These are phyloP conservation scores for Theobroma grandiflorum DNA, from an alignment of 441 rosid species.

Conservation along the genomic window DNA sequence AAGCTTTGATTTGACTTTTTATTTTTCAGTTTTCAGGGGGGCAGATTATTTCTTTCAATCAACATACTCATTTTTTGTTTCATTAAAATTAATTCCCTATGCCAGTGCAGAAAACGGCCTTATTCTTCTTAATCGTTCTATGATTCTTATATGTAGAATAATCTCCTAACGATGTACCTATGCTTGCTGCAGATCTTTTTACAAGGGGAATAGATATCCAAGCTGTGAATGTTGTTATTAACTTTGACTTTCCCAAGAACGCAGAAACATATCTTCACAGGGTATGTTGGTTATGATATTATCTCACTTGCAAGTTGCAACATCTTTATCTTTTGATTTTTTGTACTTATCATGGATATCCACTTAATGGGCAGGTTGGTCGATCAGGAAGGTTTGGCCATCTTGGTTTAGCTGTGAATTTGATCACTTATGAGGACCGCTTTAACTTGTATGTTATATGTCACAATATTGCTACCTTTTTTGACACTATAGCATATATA, in stretches of 20 bases:
- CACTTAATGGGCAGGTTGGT: conserved; percentile 73
- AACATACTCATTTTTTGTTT: background rate
- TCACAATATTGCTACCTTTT: conserved; percentile 16
- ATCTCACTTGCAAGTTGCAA: conserved; percentile 18
- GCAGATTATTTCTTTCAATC: background rate
- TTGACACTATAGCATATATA: background rate
- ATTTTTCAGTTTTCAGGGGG: no score
- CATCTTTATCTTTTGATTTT: background rate
- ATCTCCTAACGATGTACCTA: conserved; percentile 32
- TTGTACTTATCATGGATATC: background rate
- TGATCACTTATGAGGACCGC: conserved; percentile 97
- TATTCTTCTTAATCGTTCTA: background rate
- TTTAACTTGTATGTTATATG: conserved; percentile 85
- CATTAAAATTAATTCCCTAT: background rate
- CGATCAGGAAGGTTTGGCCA: conserved; percentile 99
- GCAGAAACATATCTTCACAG: conserved; percentile 98
- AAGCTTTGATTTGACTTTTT: no score
- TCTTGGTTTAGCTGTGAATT: conserved; percentile 98
- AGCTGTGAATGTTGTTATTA: conserved; percentile 97
- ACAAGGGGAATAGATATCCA: conserved; percentile 99
- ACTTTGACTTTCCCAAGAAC: conserved; percentile 97
- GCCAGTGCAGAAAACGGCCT: background rate
- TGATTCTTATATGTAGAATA: background rate
- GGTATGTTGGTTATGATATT: conserved; percentile 54
- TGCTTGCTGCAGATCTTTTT: conserved; percentile 72